phyloP scores from a whole-genome alignment of 2,329 filamentous ascomycete species.

The Anthostomella pinea region DNA sequence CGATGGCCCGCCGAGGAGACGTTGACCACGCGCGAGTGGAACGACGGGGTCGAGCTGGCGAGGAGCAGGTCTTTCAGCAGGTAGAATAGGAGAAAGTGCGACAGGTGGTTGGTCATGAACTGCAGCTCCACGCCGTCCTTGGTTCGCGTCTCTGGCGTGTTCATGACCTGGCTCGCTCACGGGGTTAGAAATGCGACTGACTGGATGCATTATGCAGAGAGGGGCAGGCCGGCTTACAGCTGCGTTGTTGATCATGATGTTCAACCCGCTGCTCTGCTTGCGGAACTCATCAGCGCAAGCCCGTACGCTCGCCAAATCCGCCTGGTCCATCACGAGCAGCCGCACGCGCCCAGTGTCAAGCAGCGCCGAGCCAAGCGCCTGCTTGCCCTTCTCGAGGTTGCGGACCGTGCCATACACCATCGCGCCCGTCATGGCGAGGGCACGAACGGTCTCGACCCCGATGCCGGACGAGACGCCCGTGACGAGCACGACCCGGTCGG shows the following conservation, averaged over 20 bases:
- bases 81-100: slow-evolving; percentile 50
- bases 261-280: slow-evolving; percentile 11
- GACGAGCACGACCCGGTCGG: slow-evolving; percentile 38
- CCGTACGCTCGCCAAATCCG: slow-evolving; percentile 6
- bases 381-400: slow-evolving; percentile 37
- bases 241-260: slow-evolving; percentile 19
- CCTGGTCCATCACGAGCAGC: slow-evolving; percentile 34
- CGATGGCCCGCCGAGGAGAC: slow-evolving; percentile 41
- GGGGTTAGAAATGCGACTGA: too few species aligned
- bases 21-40: slow-evolving; percentile 41
- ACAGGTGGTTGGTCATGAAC: slow-evolving; percentile 48
- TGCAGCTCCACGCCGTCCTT: slow-evolving; percentile 41
- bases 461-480: slow-evolving; percentile 41
- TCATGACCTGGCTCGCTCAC: too few species aligned
- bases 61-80: slow-evolving; percentile 42
- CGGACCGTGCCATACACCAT: slow-evolving; percentile 42
- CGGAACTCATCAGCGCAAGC: slow-evolving; percentile 14
- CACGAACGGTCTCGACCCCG: slow-evolving; percentile 34
- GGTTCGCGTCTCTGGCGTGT: too few species aligned
- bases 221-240: too few species aligned
- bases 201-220: too few species aligned
- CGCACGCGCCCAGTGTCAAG: slow-evolving; percentile 32
- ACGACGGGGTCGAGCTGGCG: slow-evolving; percentile 33
- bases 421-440: slow-evolving; percentile 41
- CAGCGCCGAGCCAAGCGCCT: slow-evolving; percentile 26